Evolutionary conservation across 495 filamentous ascomycete species (phyloP).

Genomic region (Astrothelium subdiscretum): DNA sequence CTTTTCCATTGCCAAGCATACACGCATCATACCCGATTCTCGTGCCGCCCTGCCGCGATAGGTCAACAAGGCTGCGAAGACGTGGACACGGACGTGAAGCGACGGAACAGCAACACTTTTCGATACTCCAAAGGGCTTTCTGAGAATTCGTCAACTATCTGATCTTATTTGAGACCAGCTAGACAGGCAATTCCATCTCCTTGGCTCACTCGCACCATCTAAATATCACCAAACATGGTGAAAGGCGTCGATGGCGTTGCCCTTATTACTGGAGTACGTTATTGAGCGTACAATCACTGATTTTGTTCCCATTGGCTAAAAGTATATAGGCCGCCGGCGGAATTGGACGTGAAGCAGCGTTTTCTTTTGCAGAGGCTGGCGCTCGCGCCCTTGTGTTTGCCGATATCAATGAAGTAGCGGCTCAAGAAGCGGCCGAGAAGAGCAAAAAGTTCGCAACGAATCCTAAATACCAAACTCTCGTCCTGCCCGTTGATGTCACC

Average conservation of each 20-base stretch:
- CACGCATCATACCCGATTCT: too few species aligned
- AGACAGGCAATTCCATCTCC: too few species aligned
- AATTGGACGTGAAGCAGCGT: constrained; percentile 10
- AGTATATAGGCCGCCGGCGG: constrained; percentile 5
- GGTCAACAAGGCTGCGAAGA: too few species aligned
- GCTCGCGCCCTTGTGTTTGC: constrained; percentile 8
- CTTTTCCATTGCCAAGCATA: too few species aligned
- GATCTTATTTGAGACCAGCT: too few species aligned
- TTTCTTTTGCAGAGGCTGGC: constrained; percentile 6
- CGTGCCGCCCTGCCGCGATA: too few species aligned
- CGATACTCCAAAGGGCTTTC: too few species aligned
- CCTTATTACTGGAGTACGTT: background rate
- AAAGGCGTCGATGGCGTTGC: background rate
- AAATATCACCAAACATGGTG: too few species aligned
- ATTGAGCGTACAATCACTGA: background rate
- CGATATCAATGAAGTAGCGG: constrained; percentile 5
- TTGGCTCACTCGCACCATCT: too few species aligned
- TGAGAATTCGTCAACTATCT: too few species aligned
- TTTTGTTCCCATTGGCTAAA: background rate
- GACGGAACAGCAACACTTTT: too few species aligned
- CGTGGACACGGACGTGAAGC: too few species aligned
- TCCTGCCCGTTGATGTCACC: background rate
- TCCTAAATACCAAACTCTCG: background rate
- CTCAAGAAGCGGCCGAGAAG: constrained; percentile 4
- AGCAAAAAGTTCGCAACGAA: constrained; percentile 3